Evolutionary conservation across 108 stramenopile species (phyloP), one percentile per base, ranked within the genome.

Genomic region (Conticribra guillardii): DNA sequence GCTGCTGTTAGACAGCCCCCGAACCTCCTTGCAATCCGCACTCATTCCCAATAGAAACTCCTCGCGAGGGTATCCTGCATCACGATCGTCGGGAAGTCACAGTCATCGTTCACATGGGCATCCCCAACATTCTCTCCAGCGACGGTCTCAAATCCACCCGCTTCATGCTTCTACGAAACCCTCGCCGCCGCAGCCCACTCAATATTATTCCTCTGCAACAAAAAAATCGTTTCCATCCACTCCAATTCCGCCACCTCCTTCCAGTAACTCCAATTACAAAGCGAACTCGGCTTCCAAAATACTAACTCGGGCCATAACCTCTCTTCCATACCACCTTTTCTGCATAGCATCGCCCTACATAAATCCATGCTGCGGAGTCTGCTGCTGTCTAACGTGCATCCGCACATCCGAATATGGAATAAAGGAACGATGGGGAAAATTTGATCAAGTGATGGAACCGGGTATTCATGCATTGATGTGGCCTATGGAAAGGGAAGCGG

Each of bases 391-490:
- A 1, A 60, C 70, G n/a, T 73, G 76, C 21, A 73, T 78, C 19
- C 44, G 33, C 23, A 52, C 76, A 1, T 71, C 71, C 9, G 76
- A 78, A 33, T 71, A 72, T 45, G 76, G 76, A 19, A 41, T 78
- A 16, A 41, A 72, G 18, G 63, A 72, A 66, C 33, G 64, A 50
- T 78, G 72, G 58, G 76, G 76, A 8, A 65, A 60, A 44, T 83
- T 79, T 65, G 37, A 67, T 0, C 46, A 55, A 50, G 48, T 83
- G 2, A 32, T 74, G 30, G 37, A 58, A 24, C 82, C 82, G 14
- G 82, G 82, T 0, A 79, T 83, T 55, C 71, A 73, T 51, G 41
- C 48, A 54, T 30, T 83, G 22, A 55, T 53, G 18, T 83, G 74
- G 69, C 79, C 82, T 2, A 58, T 58, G 62, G 69, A 64, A 52